Conservation (phyloP, 2,329 filamentous ascomycete genomes). For the Claviceps sorghi region DNA sequence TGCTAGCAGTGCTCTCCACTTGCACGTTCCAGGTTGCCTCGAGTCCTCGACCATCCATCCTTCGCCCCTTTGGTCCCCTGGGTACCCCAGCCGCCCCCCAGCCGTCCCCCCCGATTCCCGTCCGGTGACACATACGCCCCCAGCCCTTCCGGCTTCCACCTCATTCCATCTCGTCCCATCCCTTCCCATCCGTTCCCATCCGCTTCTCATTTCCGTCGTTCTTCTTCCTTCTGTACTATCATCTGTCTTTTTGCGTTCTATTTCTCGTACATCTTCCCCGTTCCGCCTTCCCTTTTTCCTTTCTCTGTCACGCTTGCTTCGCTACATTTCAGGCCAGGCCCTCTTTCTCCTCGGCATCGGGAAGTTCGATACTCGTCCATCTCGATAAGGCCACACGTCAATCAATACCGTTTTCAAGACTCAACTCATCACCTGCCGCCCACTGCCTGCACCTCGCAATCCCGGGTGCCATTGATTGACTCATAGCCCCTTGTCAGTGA, state of each 20-base stretch:
- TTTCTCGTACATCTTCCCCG: slow-evolving; percentile 13
- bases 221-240: slow-evolving; percentile 15
- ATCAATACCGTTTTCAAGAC: not conserved
- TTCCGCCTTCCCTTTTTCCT: slow-evolving; percentile 7
- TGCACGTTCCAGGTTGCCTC: not conserved
- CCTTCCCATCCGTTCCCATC: not conserved
- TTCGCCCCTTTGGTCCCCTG: not conserved
- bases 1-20: not conserved
- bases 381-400: not conserved
- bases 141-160: slow-evolving; percentile 17
- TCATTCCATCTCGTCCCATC: slow-evolving; percentile 14
- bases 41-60: not conserved
- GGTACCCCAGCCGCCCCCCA: not conserved
- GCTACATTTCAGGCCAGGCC: slow-evolving; percentile 16
- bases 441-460: slow-evolving; percentile 11
- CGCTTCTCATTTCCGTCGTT: slow-evolving; percentile 21
- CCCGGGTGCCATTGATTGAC: slow-evolving; percentile 10
- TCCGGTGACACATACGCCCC: slow-evolving; percentile 13
- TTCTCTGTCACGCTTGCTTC: slow-evolving; percentile 6
- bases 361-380: slow-evolving; percentile 7
- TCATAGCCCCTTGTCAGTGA: slow-evolving; percentile 5
- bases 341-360: slow-evolving; percentile 23
- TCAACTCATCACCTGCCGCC: slow-evolving; percentile 7
- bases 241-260: slow-evolving; percentile 18
- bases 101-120: slow-evolving; percentile 5